phyloP scores from a whole-genome alignment of 2,329 filamentous ascomycete species.

The Pezizomycotina sp. region DNA sequence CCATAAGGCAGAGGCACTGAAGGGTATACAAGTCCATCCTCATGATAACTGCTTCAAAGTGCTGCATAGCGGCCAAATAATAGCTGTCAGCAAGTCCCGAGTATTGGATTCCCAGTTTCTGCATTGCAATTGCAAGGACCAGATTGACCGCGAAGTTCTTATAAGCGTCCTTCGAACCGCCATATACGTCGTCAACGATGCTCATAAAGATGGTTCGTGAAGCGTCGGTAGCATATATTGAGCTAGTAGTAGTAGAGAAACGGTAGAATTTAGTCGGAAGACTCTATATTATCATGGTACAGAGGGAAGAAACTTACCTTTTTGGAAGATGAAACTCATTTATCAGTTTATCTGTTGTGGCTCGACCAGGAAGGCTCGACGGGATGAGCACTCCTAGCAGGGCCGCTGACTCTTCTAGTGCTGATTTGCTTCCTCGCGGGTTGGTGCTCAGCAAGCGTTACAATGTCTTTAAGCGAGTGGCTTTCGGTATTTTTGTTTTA shows the following conservation, averaged over 20 bases:
- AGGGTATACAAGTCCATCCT: conserved; percentile 82
- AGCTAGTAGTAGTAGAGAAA: conserved; percentile 37
- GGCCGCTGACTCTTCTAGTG: conserved; percentile 39
- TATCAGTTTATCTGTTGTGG: conserved; percentile 62
- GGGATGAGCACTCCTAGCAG: conserved; percentile 54
- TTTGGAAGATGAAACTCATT: conserved; percentile 64
- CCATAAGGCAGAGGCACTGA: conserved; percentile 75
- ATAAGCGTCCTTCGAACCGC: conserved; percentile 58
- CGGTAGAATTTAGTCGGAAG: neutral
- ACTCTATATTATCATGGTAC: neutral
- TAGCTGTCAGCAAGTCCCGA: conserved; percentile 91
- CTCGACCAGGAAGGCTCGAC: conserved; percentile 58
- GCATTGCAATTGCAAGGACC: conserved; percentile 85
- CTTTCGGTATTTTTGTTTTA: conserved; percentile 82
- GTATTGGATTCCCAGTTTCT: conserved; percentile 66
- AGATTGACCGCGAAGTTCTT: conserved; percentile 79
- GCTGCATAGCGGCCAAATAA: conserved; percentile 74
- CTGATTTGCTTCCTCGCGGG: conserved; percentile 13
- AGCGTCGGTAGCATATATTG: conserved; percentile 77
- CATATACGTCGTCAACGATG: conserved; percentile 67
- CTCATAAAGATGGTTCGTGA: conserved; percentile 62
- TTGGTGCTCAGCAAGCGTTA: conserved; percentile 15
- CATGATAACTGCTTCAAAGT: conserved; percentile 64
- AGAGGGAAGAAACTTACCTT: conserved; percentile 39
- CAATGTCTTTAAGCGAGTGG: conserved; percentile 63